These are phyloP conservation scores for Pythium brassicae DNA, from an alignment of 352 stramenopile genomes.

Conservation along the genomic window DNA sequence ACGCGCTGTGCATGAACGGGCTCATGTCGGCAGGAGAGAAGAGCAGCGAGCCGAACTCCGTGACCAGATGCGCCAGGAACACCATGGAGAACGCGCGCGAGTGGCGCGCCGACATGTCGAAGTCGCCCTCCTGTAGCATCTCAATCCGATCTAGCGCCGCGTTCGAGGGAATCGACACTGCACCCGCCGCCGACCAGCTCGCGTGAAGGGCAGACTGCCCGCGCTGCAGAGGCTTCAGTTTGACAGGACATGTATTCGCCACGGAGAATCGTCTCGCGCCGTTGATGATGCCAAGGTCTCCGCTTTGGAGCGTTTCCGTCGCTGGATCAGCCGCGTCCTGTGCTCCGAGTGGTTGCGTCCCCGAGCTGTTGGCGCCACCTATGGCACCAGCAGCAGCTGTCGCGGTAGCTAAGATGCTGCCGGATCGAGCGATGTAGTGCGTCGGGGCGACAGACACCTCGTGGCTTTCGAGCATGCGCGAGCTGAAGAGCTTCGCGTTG, in stretches of 20 bases:
- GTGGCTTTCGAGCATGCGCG: constrained; percentile 56
- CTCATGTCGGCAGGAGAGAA: constrained; percentile 63
- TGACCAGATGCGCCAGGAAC: constrained; percentile 38
- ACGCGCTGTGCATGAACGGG: constrained; percentile 45
- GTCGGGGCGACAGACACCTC: constrained; percentile 44
- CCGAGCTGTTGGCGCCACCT: background rate
- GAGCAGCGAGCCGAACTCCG: constrained; percentile 50
- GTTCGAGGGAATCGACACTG: constrained; percentile 2
- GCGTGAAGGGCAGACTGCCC: background rate
- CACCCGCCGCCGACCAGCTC: background rate
- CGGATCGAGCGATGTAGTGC: background rate
- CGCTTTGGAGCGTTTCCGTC: background rate
- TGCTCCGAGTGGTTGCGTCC: no score
- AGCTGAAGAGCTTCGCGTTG: constrained; percentile 58
- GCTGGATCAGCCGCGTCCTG: background rate
- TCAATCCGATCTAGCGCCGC: constrained; percentile 28
- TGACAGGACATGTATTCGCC: constrained; percentile 9
- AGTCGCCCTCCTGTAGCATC: constrained; percentile 30
- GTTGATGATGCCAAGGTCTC: constrained; percentile 48
- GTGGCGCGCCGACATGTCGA: constrained; percentile 37
- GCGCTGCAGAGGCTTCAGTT: constrained; percentile 6
- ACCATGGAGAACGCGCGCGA: constrained; percentile 33
- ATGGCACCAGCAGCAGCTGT: background rate
- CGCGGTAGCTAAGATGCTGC: background rate
- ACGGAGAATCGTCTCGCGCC: constrained; percentile 32